phyloP scores from a whole-genome alignment of 2,329 filamentous ascomycete species.

The Arthrinium phaeospermum region DNA sequence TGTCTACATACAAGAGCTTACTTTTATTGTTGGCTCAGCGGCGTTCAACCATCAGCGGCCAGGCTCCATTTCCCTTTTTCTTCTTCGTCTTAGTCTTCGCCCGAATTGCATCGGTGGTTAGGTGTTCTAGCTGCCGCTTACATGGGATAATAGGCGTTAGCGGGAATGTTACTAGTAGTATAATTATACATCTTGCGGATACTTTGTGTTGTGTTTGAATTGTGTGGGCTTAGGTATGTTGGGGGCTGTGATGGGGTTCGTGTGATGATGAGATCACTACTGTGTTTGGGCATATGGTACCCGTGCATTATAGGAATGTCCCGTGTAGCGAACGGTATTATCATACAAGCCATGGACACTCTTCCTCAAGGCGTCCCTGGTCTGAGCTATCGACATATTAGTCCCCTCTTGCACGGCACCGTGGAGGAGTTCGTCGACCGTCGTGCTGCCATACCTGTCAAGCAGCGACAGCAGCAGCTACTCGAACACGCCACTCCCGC shows the following conservation, averaged over 20 bases:
- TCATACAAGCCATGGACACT: too few relatives aligned
- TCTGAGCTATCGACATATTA: too few relatives aligned
- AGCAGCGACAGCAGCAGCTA: too few relatives aligned
- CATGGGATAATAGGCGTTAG: conserved; percentile 1
- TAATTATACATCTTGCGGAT: not conserved
- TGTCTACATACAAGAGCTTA: not conserved
- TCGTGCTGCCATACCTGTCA: too few relatives aligned
- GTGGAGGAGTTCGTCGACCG: too few relatives aligned
- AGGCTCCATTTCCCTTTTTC: not conserved
- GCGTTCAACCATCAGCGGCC: not conserved
- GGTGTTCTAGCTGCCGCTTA: not conserved
- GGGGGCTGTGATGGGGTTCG: not conserved
- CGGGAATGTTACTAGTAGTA: not conserved
- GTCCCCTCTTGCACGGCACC: too few relatives aligned
- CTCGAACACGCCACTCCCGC: too few relatives aligned
- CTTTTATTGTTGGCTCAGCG: not conserved
- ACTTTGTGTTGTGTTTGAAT: not conserved
- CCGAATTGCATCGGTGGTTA: conserved; percentile 7
- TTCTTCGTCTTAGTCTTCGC: not conserved
- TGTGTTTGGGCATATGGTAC: too few relatives aligned
- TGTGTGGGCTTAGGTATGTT: not conserved
- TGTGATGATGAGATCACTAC: too few relatives aligned
- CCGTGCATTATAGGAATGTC: too few relatives aligned
- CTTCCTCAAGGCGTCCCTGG: too few relatives aligned
- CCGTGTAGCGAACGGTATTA: too few relatives aligned